Conservation (phyloP, 2,329 filamentous ascomycete species). For the Helotiales sp. region DNA sequence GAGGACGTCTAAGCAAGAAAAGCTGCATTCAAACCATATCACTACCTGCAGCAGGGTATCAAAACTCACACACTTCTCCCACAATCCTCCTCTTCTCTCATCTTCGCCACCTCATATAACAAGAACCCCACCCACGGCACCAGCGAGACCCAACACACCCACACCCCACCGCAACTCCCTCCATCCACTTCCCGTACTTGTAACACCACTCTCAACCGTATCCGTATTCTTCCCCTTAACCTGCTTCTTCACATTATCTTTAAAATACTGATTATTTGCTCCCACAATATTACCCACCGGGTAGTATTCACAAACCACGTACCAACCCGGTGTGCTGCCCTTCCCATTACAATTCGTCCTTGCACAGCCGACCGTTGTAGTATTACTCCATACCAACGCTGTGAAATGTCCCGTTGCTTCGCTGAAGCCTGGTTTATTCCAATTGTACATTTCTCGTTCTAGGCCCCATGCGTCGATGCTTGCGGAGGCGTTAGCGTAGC, state of each 20-base stretch:
- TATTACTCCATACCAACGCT: slow-evolving; percentile 69
- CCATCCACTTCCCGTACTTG: slow-evolving; percentile 5
- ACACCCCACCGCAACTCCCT: not conserved
- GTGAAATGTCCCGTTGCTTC: slow-evolving; percentile 70
- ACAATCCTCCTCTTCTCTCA: not conserved
- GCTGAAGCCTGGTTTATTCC: slow-evolving; percentile 53
- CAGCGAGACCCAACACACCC: slow-evolving; percentile 2
- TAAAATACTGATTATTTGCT: slow-evolving; percentile 49
- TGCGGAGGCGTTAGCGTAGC: slow-evolving; percentile 58
- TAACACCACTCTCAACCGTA: slow-evolving; percentile 29
- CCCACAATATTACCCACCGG: slow-evolving; percentile 64
- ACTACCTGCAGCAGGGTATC: not conserved
- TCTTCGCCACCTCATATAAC: not conserved
- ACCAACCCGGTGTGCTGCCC: slow-evolving; percentile 53
- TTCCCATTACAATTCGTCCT: slow-evolving; percentile 41
- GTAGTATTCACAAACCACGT: slow-evolving; percentile 70
- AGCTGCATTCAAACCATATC: not conserved
- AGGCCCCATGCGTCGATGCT: slow-evolving; percentile 67
- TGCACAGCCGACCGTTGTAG: slow-evolving; percentile 58
- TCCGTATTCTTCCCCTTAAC: slow-evolving; percentile 24
- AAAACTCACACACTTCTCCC: not conserved
- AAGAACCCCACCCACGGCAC: not conserved
- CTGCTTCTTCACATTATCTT: slow-evolving; percentile 32
- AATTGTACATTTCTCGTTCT: slow-evolving; percentile 61
- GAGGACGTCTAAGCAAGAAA: not conserved